Conservation (phyloP, 305 asterid genomes). For the Ilex paraguariensis region DNA sequence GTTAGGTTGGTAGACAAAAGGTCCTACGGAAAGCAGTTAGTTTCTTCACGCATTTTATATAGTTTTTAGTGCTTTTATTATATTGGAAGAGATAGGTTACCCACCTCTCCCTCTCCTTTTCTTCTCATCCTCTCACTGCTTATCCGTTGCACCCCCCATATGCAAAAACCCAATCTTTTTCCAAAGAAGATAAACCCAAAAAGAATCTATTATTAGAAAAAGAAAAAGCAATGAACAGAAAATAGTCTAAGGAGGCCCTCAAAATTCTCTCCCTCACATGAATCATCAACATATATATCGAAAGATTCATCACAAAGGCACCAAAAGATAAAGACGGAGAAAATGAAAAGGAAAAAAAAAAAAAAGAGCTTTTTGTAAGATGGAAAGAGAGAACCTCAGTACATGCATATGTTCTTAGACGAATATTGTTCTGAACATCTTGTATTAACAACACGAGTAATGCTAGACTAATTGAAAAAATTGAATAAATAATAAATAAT, state of each 20-base stretch:
- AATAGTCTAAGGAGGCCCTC: slow-evolving; percentile 17
- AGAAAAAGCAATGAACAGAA: slow-evolving; percentile 29
- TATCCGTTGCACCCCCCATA: slow-evolving; percentile 33
- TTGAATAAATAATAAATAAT: too few relatives aligned
- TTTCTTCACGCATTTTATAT: slow-evolving; percentile 28
- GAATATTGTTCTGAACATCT: too few relatives aligned
- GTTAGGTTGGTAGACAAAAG: slow-evolving; percentile 56
- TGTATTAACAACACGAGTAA: too few relatives aligned
- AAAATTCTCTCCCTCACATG: slow-evolving; percentile 37
- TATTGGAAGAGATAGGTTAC: slow-evolving; percentile 55
- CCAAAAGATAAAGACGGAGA: not conserved
- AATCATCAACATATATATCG: slow-evolving; percentile 21
- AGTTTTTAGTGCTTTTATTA: slow-evolving; percentile 8
- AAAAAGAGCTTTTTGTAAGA: too few relatives aligned
- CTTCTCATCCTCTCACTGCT: slow-evolving; percentile 72
- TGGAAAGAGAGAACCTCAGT: too few relatives aligned
- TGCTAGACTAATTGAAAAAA: too few relatives aligned
- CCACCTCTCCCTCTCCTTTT: slow-evolving; percentile 45
- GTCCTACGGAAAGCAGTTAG: slow-evolving; percentile 16
- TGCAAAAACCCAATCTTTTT: slow-evolving; percentile 12
- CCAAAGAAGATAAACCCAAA: slow-evolving; percentile 24
- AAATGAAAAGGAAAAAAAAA: too few relatives aligned
- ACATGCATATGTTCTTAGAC: too few relatives aligned
- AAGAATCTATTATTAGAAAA: slow-evolving; percentile 40
- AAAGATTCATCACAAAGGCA: slow-evolving; percentile 10